These are phyloP conservation scores for Russula sp. DNA, from an alignment of 768 basidiomycete species.

Conservation along the genomic window DNA sequence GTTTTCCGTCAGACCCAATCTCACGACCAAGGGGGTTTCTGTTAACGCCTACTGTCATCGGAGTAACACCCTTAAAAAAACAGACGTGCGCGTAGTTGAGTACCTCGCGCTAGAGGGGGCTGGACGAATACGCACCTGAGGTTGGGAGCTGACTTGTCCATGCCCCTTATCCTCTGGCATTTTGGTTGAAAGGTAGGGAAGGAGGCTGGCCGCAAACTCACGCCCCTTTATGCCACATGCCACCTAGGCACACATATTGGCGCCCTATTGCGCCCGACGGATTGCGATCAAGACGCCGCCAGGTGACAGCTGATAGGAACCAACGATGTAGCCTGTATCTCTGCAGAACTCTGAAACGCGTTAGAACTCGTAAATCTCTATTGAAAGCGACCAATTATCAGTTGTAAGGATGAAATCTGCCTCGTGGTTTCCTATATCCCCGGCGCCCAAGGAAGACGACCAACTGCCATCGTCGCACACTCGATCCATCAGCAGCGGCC, in stretches of 20 bases:
- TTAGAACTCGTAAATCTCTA: too few relatives aligned
- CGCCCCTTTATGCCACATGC: neutral
- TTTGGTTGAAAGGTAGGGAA: neutral
- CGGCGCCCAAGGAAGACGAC: too few relatives aligned
- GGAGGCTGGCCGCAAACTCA: neutral
- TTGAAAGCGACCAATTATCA: too few relatives aligned
- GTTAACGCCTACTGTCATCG: constrained; percentile 10
- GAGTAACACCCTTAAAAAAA: neutral
- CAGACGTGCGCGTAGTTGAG: neutral
- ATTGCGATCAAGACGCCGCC: neutral
- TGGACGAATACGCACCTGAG: neutral
- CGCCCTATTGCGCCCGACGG: neutral
- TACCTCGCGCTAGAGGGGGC: too few relatives aligned
- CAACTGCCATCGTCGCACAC: too few relatives aligned
- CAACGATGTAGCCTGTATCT: too few relatives aligned
- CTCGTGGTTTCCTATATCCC: too few relatives aligned
- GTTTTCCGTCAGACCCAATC: constrained; percentile 27
- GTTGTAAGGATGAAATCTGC: too few relatives aligned
- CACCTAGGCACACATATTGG: neutral
- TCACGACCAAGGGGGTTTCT: constrained; percentile 28
- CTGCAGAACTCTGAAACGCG: too few relatives aligned
- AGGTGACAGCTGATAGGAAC: neutral
- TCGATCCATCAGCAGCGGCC: too few relatives aligned
- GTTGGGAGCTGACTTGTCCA: neutral
- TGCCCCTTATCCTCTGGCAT: neutral